Conservation (phyloP, 345 rosid species). For the Garcia nutans region DNA sequence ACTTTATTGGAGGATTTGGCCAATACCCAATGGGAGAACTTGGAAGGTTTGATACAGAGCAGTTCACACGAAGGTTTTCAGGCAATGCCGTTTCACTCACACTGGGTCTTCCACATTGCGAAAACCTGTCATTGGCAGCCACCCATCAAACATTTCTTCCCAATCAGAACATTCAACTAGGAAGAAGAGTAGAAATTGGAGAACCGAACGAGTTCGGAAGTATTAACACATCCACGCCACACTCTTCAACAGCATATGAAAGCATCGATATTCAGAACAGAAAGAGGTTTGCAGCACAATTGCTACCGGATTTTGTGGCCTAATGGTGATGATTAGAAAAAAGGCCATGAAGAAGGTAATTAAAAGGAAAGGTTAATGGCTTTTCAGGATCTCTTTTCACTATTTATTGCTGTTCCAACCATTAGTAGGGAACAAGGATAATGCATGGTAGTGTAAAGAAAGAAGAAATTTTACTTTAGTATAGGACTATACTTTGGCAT, state of each 20-base stretch:
- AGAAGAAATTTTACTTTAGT: slow-evolving; percentile 44
- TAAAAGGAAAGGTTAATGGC: slow-evolving; percentile 2
- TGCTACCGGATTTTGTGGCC: slow-evolving; percentile 87
- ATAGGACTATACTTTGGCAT: slow-evolving; percentile 63
- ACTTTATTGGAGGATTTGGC: slow-evolving; percentile 78
- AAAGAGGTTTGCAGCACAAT: slow-evolving; percentile 83
- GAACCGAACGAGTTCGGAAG: slow-evolving; percentile 67
- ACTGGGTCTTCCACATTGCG: slow-evolving; percentile 86
- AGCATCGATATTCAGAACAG: slow-evolving; percentile 76
- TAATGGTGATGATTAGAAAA: slow-evolving; percentile 22
- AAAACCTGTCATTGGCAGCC: slow-evolving; percentile 72
- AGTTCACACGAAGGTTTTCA: slow-evolving; percentile 63
- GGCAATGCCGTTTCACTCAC: slow-evolving; percentile 91
- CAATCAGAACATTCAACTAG: slow-evolving; percentile 69
- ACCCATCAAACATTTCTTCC: slow-evolving; percentile 74
- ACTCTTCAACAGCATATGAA: slow-evolving; percentile 65
- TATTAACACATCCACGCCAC: slow-evolving; percentile 45
- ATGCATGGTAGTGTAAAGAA: slow-evolving; percentile 51
- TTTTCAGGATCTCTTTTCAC: slow-evolving; percentile 22
- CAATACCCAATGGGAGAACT: slow-evolving; percentile 88
- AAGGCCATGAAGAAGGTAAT: neutral
- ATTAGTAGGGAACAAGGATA: slow-evolving; percentile 26
- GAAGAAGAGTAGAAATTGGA: slow-evolving; percentile 70
- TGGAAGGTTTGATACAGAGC: slow-evolving; percentile 74
- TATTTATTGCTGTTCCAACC: slow-evolving; percentile 32